phyloP scores from a whole-genome alignment of 148 eudicot species.

The Vaccinium vitisidaea region DNA sequence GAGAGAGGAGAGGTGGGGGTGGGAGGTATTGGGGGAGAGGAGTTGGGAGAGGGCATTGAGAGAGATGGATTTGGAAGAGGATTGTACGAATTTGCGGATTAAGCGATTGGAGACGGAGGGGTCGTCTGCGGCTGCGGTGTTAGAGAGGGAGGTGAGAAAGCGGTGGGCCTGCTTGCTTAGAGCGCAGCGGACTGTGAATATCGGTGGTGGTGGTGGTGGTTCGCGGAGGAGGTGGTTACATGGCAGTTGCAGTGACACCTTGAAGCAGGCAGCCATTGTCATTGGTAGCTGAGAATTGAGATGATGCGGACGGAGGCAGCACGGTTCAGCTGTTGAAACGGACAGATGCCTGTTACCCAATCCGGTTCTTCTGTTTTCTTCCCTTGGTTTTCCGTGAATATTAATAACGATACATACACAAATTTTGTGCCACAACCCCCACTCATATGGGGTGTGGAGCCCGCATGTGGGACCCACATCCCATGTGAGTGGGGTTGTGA shows the following conservation, averaged over 20 bases:
- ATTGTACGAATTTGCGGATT: slow-evolving; percentile 57
- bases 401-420: too few species aligned
- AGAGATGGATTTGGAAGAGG: slow-evolving; percentile 52
- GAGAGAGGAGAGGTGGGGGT: slow-evolving; percentile 47
- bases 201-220: neutral
- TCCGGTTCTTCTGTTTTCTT: too few species aligned
- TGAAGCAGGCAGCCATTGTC: neutral
- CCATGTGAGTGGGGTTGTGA: too few species aligned
- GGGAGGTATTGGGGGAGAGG: slow-evolving; percentile 47
- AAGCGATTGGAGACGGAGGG: slow-evolving; percentile 33
- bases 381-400: too few species aligned
- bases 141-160: slow-evolving; percentile 51
- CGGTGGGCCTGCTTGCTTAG: slow-evolving; percentile 63
- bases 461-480: too few species aligned
- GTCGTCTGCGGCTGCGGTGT: slow-evolving; percentile 30
- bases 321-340: neutral
- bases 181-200: slow-evolving; percentile 20
- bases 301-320: neutral
- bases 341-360: neutral
- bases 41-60: slow-evolving; percentile 62
- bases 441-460: too few species aligned
- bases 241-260: slow-evolving; percentile 17
- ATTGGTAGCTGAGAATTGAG: neutral
- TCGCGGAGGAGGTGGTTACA: neutral
- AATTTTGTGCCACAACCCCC: too few species aligned